Conservation (phyloP, 345 rosid genomes). For the Acer negundo region DNA sequence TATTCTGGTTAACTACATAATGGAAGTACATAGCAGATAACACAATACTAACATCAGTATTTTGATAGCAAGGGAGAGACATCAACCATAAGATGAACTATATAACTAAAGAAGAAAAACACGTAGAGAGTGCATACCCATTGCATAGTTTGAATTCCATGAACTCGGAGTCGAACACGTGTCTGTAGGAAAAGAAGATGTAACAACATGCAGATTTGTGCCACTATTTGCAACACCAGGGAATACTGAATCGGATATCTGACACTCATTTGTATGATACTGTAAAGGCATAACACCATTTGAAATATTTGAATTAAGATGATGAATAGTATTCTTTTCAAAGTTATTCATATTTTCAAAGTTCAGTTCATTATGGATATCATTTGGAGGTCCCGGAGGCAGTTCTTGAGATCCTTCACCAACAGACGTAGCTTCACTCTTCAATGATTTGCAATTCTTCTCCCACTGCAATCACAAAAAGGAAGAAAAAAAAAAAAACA, state of each 20-base stretch:
- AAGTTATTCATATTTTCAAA: conserved; percentile 48
- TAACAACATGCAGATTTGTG: conserved; percentile 30
- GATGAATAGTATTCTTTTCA: conserved; percentile 45
- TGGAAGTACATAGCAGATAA: conserved; percentile 19
- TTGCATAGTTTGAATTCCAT: conserved; percentile 32
- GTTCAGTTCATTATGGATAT: conserved; percentile 72
- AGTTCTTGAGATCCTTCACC: conserved; percentile 37
- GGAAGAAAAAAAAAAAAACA: background rate
- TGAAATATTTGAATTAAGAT: conserved; percentile 37
- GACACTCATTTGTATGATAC: conserved; percentile 75
- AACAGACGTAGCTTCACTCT: conserved; percentile 42
- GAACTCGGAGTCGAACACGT: conserved; percentile 16
- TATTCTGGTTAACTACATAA: conserved; percentile 34
- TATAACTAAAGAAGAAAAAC: conserved; percentile 18
- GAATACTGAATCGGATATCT: conserved; percentile 59
- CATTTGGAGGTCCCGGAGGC: conserved; percentile 50
- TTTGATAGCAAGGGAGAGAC: conserved; percentile 6
- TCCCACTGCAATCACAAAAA: conserved; percentile 60
- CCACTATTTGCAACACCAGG: conserved; percentile 41
- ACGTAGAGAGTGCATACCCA: conserved; percentile 30
- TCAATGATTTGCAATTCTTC: conserved; percentile 54
- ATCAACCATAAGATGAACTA: conserved; percentile 11
- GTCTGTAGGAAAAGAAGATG: conserved; percentile 28
- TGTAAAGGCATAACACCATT: conserved; percentile 93
- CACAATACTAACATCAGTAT: conserved; percentile 15